Conservation (phyloP, 495 filamentous ascomycete species). For the Talaromyces stipitatus region DNA sequence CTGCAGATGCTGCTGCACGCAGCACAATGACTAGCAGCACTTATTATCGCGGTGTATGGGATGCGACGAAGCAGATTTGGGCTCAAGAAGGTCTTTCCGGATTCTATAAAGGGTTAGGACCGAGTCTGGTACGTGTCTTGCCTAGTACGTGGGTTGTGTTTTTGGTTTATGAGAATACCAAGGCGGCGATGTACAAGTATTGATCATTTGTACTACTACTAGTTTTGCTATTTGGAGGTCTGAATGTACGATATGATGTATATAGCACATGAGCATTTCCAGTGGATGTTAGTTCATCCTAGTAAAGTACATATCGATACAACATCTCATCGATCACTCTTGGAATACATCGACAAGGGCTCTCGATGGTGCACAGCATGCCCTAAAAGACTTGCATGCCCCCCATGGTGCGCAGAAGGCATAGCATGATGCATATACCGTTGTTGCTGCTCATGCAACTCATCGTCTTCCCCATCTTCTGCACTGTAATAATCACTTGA, state of each 20-base stretch:
- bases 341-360: neutral
- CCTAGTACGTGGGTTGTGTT: conserved; percentile 98
- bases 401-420: neutral
- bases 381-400: neutral
- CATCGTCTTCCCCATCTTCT: conserved; percentile 3
- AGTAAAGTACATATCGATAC: neutral
- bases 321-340: conserved; percentile 1
- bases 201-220: conserved; percentile 3
- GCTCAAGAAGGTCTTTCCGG: conserved; percentile 67
- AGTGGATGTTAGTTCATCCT: neutral
- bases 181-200: conserved; percentile 30
- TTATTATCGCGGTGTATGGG: conserved; percentile 63
- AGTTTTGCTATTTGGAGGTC: neutral
- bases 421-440: neutral
- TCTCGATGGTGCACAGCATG: neutral
- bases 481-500: conserved; percentile 4
- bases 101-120: conserved; percentile 89
- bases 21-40: conserved; percentile 5
- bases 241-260: neutral
- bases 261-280: neutral
- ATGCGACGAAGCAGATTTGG: conserved; percentile 70
- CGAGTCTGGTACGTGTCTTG: conserved; percentile 80
- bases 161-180: conserved; percentile 92
- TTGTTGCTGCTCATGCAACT: neutral
- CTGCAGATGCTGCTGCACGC: neutral